phyloP scores from a whole-genome alignment of 805 yeast genomes.

The Starmerella etchellsii region DNA sequence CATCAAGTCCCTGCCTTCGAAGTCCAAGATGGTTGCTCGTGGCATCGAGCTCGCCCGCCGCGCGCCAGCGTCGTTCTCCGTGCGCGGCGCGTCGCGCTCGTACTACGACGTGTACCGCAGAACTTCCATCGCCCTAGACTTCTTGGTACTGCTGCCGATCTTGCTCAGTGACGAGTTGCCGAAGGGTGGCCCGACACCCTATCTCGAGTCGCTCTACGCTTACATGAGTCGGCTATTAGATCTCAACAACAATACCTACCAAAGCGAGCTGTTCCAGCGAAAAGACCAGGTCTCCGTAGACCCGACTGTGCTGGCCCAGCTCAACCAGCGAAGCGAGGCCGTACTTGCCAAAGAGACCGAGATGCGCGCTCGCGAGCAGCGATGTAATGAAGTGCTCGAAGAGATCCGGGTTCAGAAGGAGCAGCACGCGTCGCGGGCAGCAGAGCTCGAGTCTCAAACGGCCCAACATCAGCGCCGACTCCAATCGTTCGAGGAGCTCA shows the following conservation, averaged over 20 bases:
- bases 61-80: slow-evolving; percentile 24
- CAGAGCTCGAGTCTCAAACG: slow-evolving; percentile 8
- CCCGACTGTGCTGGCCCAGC: slow-evolving; percentile 4
- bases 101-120: slow-evolving; percentile 54
- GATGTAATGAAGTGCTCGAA: slow-evolving; percentile 4
- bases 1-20: slow-evolving; percentile 46
- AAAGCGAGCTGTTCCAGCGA: slow-evolving; percentile 9
- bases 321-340: slow-evolving; percentile 4
- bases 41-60: slow-evolving; percentile 15
- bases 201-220: slow-evolving; percentile 76
- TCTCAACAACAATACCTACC: slow-evolving; percentile 5
- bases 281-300: not conserved
- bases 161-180: slow-evolving; percentile 72
- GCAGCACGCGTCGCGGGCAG: slow-evolving; percentile 6
- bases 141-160: slow-evolving; percentile 72
- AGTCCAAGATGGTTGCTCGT: slow-evolving; percentile 12
- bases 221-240: slow-evolving; percentile 28
- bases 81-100: slow-evolving; percentile 41
- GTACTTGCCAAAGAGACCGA: not conserved
- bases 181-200: slow-evolving; percentile 67
- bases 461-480: slow-evolving; percentile 18
- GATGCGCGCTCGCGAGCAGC: not conserved
- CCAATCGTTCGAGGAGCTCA: slow-evolving; percentile 6
- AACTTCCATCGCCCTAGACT: slow-evolving; percentile 53
- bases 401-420: slow-evolving; percentile 10